phyloP scores from a whole-genome alignment of 768 basidiomycete species.

The Trichaptum fuscoviolaceum region DNA sequence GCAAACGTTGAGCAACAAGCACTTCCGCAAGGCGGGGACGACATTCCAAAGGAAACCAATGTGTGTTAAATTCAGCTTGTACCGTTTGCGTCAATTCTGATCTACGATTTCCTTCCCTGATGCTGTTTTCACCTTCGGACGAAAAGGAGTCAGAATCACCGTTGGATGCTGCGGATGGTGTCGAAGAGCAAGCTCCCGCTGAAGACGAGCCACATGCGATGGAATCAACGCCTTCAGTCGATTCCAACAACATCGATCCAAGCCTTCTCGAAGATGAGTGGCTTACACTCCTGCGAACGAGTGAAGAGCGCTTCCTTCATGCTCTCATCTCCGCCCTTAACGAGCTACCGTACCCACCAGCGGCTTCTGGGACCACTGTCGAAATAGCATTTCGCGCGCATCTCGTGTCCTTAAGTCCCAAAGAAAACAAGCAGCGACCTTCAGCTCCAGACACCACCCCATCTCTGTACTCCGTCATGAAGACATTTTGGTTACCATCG shows the following conservation, averaged over 20 bases:
- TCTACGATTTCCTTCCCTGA: no score
- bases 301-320: slow-evolving; percentile 27
- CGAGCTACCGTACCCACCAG: slow-evolving; percentile 42
- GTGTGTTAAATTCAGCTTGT: no score
- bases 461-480: slow-evolving; percentile 67
- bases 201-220: neutral
- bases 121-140: no score
- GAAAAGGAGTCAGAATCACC: no score
- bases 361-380: slow-evolving; percentile 58
- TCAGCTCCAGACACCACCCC: slow-evolving; percentile 56
- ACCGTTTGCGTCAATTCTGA: no score
- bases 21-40: no score
- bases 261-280: slow-evolving; percentile 24
- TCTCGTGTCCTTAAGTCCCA: slow-evolving; percentile 58
- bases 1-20: slow-evolving; percentile 22
- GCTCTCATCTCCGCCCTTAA: slow-evolving; percentile 53
- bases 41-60: no score
- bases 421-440: slow-evolving; percentile 10
- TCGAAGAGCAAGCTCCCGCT: neutral
- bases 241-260: slow-evolving; percentile 40
- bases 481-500: slow-evolving; percentile 80
- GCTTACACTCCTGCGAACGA: slow-evolving; percentile 34
- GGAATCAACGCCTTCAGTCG: slow-evolving; percentile 16
- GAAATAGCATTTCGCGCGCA: slow-evolving; percentile 80
- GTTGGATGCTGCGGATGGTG: neutral